Percentiles rank a stretch among this genome's conserved stretches.
phyloP scores from a whole-genome alignment of 2,329 filamentous ascomycete genomes.

The Colletotrichum truncatum region DNA sequence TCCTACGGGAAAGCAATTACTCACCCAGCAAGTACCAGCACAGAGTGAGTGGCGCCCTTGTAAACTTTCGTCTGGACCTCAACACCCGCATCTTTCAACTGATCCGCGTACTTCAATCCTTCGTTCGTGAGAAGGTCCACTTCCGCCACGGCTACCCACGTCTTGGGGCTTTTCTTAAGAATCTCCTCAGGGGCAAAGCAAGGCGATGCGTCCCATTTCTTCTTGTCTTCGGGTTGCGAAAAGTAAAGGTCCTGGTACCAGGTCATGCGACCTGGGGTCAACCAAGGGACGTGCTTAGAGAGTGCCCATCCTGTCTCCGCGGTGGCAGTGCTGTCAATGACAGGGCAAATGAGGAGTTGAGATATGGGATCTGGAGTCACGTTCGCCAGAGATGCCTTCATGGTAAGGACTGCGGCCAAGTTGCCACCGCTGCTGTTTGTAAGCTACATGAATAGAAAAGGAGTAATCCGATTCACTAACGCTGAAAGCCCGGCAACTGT shows the following conservation, averaged over 20 bases:
- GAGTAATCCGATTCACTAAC: background rate
- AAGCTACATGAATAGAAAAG: background rate
- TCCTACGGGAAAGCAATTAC: background rate
- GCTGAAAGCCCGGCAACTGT: constrained; percentile 43
- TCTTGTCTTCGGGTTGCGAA: constrained; percentile 33
- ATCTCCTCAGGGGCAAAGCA: constrained; percentile 37
- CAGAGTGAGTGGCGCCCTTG: constrained; percentile 16
- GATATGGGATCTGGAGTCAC: constrained; percentile 3
- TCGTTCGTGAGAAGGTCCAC: constrained; percentile 44
- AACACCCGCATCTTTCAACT: constrained; percentile 29
- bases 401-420: constrained; percentile 31
- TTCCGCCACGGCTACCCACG: constrained; percentile 43
- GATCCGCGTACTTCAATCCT: constrained; percentile 38
- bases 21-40: constrained; percentile 20
- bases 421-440: constrained; percentile 29
- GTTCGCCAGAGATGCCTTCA: constrained; percentile 24
- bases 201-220: constrained; percentile 43
- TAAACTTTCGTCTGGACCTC: constrained; percentile 6
- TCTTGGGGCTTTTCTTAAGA: constrained; percentile 38
- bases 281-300: constrained; percentile 39
- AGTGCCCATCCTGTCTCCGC: constrained; percentile 28
- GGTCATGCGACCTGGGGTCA: constrained; percentile 43
- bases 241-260: constrained; percentile 48
- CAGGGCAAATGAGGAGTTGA: constrained; percentile 39
- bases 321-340: constrained; percentile 46